These are phyloP conservation scores for Pseudisothecium myosuroides DNA, from an alignment of 225 moss, liverwort and hornwort genomes.

Conservation along the genomic window DNA sequence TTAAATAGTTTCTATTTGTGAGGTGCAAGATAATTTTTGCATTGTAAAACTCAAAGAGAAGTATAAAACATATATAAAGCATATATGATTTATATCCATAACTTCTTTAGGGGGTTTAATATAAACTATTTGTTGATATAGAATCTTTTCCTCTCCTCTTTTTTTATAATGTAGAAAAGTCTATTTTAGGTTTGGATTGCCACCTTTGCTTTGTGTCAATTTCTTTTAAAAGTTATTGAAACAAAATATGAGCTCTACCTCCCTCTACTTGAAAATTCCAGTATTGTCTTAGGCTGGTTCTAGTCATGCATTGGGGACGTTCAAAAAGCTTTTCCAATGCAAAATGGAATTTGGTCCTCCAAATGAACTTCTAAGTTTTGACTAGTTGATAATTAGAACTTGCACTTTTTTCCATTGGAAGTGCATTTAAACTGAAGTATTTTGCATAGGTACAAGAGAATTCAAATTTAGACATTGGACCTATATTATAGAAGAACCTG, in stretches of 20 bases:
- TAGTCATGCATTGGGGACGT: accelerated
- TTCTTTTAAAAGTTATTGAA: not conserved
- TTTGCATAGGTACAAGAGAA: not conserved
- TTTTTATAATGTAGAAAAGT: not conserved
- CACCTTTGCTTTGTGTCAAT: accelerated
- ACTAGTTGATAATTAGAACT: not conserved
- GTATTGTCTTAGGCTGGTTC: accelerated
- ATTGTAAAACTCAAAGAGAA: not conserved
- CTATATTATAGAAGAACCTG: accelerated
- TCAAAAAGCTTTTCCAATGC: not conserved
- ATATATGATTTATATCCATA: not conserved
- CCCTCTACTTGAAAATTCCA: not conserved
- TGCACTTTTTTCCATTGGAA: not conserved
- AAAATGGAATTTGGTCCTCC: too few species aligned
- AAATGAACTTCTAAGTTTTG: not conserved
- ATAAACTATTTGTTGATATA: not conserved
- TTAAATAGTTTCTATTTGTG: not conserved
- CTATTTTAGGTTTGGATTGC: not conserved
- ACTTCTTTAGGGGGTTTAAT: too few species aligned
- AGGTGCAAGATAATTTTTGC: not conserved
- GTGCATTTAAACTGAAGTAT: not conserved
- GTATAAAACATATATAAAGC: not conserved
- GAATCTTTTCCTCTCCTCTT: accelerated
- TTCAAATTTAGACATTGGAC: not conserved
- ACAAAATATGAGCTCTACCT: accelerated